phyloP scores from a whole-genome alignment of 2,329 filamentous ascomycete species.

The Hypocrella siamensis region DNA sequence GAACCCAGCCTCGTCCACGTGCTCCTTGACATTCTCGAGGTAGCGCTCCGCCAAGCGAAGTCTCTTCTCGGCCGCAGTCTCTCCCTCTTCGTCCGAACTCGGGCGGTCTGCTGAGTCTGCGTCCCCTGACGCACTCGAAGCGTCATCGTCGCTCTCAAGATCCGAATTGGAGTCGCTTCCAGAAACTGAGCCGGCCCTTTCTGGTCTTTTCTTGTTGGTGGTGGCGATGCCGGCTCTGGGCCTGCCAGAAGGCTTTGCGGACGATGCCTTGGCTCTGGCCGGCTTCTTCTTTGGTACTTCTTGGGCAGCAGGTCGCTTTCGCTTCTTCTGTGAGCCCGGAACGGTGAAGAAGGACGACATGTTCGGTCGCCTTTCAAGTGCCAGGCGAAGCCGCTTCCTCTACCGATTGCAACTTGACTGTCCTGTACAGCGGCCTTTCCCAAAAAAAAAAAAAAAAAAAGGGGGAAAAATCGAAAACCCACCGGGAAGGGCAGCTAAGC shows the following conservation, averaged over 20 bases:
- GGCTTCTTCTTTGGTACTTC: constrained; percentile 45
- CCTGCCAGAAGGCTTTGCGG: constrained; percentile 24
- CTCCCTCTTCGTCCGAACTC: constrained; percentile 57
- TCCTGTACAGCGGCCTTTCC: background rate
- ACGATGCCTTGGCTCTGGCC: constrained; percentile 26
- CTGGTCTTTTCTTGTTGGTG: constrained; percentile 29
- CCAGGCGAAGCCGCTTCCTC: background rate
- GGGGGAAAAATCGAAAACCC: no score
- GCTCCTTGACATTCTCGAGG: constrained; percentile 72
- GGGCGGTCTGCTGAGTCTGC: constrained; percentile 24
- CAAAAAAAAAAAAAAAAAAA: no score
- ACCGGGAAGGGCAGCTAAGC: no score
- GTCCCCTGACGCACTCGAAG: constrained; percentile 28
- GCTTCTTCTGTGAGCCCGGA: constrained; percentile 76
- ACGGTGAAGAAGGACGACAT: constrained; percentile 97
- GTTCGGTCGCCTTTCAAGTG: constrained; percentile 10
- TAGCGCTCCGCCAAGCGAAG: constrained; percentile 83
- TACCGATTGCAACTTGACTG: no score
- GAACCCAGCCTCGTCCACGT: constrained; percentile 70
- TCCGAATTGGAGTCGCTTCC: constrained; percentile 64
- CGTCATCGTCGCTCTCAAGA: constrained; percentile 21
- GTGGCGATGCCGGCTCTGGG: constrained; percentile 19
- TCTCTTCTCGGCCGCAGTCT: constrained; percentile 80
- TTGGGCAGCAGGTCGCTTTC: constrained; percentile 51
- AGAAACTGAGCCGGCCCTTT: constrained; percentile 65